Conservation (phyloP, 305 asterid genomes). For the Fraxinus velutina region DNA sequence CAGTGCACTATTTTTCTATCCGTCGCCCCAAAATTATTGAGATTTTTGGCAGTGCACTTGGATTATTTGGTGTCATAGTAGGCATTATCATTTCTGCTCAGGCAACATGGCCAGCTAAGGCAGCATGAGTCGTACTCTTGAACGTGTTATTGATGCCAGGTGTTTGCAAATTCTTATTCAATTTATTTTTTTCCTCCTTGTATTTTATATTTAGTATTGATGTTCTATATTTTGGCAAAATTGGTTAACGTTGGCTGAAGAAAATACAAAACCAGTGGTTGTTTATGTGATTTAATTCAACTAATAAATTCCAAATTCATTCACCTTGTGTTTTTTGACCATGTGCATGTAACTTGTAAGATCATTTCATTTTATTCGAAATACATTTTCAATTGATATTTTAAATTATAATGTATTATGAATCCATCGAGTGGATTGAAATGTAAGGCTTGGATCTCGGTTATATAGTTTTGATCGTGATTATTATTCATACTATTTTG, state of each 20-base stretch:
- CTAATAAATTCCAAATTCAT: conserved; percentile 1
- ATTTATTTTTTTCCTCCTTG: neutral
- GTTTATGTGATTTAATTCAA: conserved; percentile 18
- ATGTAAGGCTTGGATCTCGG: neutral
- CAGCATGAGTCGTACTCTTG: neutral
- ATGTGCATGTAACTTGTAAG: neutral
- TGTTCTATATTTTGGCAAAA: neutral
- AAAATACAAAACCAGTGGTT: neutral
- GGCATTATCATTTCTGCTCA: conserved; percentile 67
- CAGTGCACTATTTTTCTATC: too few species aligned
- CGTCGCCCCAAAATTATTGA: too few species aligned
- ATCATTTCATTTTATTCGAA: neutral
- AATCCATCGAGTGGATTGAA: too few species aligned
- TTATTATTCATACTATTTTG: too few species aligned
- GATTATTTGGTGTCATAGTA: conserved; percentile 59
- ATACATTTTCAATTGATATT: too few species aligned
- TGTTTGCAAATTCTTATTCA: conserved; percentile 14
- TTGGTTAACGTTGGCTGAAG: conserved; percentile 8
- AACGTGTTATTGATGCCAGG: neutral
- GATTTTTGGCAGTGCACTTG: conserved; percentile 33
- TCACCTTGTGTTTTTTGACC: neutral
- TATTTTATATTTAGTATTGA: neutral
- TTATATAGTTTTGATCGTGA: neutral
- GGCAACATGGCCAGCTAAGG: conserved; percentile 55
- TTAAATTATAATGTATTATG: too few species aligned